Base-by-base conservation (phyloP, 441 rosid genomes). In the Pelargonium australe region DNA sequence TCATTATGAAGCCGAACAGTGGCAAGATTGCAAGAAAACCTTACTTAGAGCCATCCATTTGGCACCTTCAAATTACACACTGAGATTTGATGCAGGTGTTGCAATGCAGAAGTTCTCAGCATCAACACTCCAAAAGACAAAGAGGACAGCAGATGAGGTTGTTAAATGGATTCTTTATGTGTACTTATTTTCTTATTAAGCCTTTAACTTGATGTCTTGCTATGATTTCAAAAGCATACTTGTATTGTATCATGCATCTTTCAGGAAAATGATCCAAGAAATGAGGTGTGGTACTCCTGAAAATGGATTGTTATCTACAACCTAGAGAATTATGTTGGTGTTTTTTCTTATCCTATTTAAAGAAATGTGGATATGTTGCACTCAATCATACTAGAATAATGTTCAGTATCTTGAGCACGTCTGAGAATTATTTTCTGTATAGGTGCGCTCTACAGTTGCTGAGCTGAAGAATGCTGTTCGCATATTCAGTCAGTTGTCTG, bases 21-120 rank as follows among this genome's bases (percentile, higher is more conserved):
- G 99, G 99, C 99, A 92, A 87, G 98, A 95, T 68, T 95, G 99
- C 97, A 95, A 92, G 85, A 95, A 87, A 85, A 84, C 96, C 69
- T 80, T 95, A 63, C 76, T 92, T 71, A 89, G 96, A 82, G 98
- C 97, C 73, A 95, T 95, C 81, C 99, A 95, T 78, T 84, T 95
- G 80, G 74, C 95, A 72, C 99, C 99, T 68, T 89, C 98, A 71
- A 95, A 95, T 85, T 92, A 92, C 75, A 86, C 91, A 12, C 80
- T 95, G 77, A 86, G 96, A 81, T 95, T 95, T 84, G 95, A 95
- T 85, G 95, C 95, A 70, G 99, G 99, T 74, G 99, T 95, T 49
- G 93, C 95, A 49, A 90, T 95, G 99, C 99, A 95, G 79, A 95
- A 95, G 77, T 95, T 89, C 81, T 89, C 98, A 41, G 91, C 98